Evolutionary conservation across 768 basidiomycete genomes (phyloP), one percentile per base, ranked within the genome.

Genomic region (Pleurotus giganteus): DNA sequence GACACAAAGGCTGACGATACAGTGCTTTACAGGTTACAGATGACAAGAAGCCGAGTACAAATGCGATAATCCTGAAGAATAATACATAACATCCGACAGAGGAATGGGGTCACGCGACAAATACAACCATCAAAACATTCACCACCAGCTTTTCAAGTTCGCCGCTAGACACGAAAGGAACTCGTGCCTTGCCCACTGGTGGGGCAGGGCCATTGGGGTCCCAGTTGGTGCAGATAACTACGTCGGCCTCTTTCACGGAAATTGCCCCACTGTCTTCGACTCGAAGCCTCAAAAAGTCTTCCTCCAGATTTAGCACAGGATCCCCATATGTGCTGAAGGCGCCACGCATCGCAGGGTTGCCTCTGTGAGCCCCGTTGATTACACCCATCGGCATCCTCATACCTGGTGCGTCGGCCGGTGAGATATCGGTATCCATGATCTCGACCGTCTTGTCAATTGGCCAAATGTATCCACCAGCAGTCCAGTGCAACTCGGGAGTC

Each of bases 401-500:
- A 60, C 61, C 42, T 43, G 56, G 21, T 53, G 63, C 13, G 60
- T 54, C 44, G 46, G 57, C 43, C 36, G 58, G 52, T 4, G 61
- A 56, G 17, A 60, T 54, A 4, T 58, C 54, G 29, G 66, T 61
- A 52, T 69, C 66, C 52, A 51, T 39, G 2, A 49, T 44, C 62
- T 91, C 87, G 17, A 91, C 85, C 0, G 81, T 78, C 47, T 81
- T 80, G 61, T 88, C 86, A 23, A 82, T 74, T 0, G 89, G 84
- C 90, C 91, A 92, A 57, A 92, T 76, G 66, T 87, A 91, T 17
- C 89, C 89, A 1, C 89, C 89, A 28, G 91, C 90, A 15, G 85
- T 83, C 86, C 88, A 92, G 56, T 87, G 87, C 1, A 92, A 76
- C 57, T 87, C 87, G 0, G 88, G 87, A 1, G 72, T 67, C 43